phyloP scores from a whole-genome alignment of 305 asterid species.

The Solanum hybrid region DNA sequence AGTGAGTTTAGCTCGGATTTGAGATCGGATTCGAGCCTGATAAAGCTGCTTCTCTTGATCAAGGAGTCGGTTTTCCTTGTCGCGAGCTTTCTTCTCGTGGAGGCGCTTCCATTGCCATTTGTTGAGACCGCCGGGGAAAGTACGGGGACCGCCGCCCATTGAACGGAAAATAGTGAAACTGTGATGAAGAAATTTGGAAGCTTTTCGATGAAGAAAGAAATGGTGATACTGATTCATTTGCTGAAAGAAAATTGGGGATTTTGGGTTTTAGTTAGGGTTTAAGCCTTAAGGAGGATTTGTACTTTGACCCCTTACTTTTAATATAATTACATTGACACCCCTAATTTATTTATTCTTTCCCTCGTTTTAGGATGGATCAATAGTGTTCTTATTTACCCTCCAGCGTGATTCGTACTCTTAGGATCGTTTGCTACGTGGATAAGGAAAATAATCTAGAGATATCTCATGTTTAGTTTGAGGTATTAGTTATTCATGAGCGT shows the following conservation, averaged over 20 bases:
- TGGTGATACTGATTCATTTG: not conserved
- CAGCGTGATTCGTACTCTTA: not conserved
- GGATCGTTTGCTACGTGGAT: not conserved
- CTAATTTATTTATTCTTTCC: too few relatives aligned
- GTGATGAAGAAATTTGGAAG: slow-evolving; percentile 3
- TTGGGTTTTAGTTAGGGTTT: slow-evolving; percentile 1
- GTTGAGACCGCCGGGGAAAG: slow-evolving; percentile 92
- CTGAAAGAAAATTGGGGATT: not conserved
- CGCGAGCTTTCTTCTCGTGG: slow-evolving; percentile 91
- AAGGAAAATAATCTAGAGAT: not conserved
- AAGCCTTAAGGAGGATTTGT: not conserved
- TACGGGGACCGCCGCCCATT: slow-evolving; percentile 95
- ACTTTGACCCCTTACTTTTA: not conserved
- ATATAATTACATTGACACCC: not conserved
- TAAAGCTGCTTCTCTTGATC: slow-evolving; percentile 84
- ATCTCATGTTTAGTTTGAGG: not conserved
- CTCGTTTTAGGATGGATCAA: not conserved
- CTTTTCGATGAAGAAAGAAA: not conserved
- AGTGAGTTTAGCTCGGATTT: slow-evolving; percentile 52
- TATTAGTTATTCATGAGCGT: not conserved
- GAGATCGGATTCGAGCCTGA: slow-evolving; percentile 73
- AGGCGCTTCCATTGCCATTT: slow-evolving; percentile 98
- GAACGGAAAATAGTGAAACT: slow-evolving; percentile 41
- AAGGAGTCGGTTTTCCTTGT: slow-evolving; percentile 73
- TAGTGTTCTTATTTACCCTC: not conserved